These are phyloP conservation scores for Senecio squalidus DNA, from an alignment of 140 eudicot species.

Conservation along the genomic window DNA sequence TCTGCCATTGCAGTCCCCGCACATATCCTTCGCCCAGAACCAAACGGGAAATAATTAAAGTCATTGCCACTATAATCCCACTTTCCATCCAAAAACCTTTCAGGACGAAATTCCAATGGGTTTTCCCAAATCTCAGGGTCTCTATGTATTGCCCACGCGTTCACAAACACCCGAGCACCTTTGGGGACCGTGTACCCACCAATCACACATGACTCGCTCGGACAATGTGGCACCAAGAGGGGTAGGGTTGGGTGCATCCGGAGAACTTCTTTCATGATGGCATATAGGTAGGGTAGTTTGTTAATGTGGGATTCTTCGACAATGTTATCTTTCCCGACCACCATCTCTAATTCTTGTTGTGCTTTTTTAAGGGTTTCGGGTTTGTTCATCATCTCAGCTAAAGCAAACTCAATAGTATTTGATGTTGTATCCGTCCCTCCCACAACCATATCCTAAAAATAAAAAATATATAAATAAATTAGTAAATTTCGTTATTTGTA, in stretches of 20 bases:
- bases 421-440: conserved; percentile 61
- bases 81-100: conserved; percentile 43
- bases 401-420: conserved; percentile 38
- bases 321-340: conserved; percentile 39
- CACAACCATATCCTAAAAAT: conserved; percentile 45
- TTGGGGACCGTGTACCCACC: conserved; percentile 57
- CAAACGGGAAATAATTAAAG: conserved; percentile 48
- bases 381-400: conserved; percentile 43
- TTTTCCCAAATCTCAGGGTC: conserved; percentile 46
- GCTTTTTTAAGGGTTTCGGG: conserved; percentile 30
- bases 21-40: conserved; percentile 52
- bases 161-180: conserved; percentile 43
- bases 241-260: conserved; percentile 50
- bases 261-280: conserved; percentile 53
- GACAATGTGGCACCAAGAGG: conserved; percentile 41
- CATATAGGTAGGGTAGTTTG: conserved; percentile 34
- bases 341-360: conserved; percentile 37
- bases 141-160: conserved; percentile 53
- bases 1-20: conserved; percentile 43
- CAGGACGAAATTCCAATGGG: conserved; percentile 42
- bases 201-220: conserved; percentile 34
- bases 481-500: too few relatives aligned
- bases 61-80: conserved; percentile 36
- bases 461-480: too few relatives aligned
- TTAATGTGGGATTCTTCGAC: conserved; percentile 41